These are phyloP conservation scores for Colletotrichum sp. DNA, from an alignment of 2,329 filamentous ascomycete species.

Conservation along the genomic window DNA sequence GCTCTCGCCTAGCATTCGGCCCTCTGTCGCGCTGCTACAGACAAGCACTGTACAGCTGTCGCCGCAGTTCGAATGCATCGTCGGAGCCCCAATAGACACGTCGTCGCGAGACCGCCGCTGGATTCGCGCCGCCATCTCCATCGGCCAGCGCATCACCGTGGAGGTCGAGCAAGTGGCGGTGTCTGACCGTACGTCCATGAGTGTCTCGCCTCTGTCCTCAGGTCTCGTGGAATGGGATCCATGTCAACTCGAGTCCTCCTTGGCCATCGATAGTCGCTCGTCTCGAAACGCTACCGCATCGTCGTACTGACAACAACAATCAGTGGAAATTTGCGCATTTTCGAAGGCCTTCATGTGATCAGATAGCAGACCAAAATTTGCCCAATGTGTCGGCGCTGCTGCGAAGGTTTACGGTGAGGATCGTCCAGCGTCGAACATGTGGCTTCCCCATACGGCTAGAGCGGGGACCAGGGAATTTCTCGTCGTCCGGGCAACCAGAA, in stretches of 20 bases:
- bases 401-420: background rate
- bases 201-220: background rate
- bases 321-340: background rate
- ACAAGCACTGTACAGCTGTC: background rate
- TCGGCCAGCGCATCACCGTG: background rate
- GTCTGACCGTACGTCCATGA: background rate
- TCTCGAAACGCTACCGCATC: background rate
- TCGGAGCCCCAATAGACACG: background rate
- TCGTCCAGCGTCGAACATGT: slow-evolving; percentile 4
- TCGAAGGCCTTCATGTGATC: slow-evolving; percentile 5
- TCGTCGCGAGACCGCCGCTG: background rate
- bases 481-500: slow-evolving; percentile 11
- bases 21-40: background rate
- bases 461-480: background rate
- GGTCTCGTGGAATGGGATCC: background rate
- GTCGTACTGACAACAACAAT: background rate
- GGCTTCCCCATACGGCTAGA: slow-evolving; percentile 3
- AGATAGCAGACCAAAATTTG: background rate
- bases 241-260: background rate
- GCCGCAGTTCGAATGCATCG: background rate
- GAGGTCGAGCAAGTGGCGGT: background rate
- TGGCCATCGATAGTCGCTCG: background rate
- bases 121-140: background rate
- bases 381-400: background rate
- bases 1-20: background rate